Conservation (phyloP, 1,284 basidiomycete species). For the Fomitopsis pinicola region DNA sequence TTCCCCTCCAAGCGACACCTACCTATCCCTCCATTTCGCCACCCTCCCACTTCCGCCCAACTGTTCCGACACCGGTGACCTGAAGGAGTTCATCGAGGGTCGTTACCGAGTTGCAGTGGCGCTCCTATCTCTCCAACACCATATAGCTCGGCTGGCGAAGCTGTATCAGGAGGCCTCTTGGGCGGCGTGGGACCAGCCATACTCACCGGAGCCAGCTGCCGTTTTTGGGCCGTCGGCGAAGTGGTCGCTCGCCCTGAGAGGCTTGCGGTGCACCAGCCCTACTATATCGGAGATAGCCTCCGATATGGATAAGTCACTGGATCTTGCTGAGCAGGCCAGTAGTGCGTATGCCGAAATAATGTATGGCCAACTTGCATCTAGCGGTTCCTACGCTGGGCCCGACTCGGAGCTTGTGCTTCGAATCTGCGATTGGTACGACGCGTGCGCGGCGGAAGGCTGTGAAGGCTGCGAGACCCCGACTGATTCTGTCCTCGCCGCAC, state of each 20-base stretch:
- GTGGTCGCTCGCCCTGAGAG: too few species aligned
- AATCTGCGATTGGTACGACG: too few species aligned
- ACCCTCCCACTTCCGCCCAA: not conserved
- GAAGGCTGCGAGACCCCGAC: too few species aligned
- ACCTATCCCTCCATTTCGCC: not conserved
- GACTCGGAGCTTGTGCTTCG: not conserved
- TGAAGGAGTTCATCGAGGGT: not conserved
- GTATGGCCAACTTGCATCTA: not conserved
- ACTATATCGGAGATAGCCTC: too few species aligned
- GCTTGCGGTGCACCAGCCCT: not conserved
- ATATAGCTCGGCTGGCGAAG: not conserved
- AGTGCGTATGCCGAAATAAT: not conserved
- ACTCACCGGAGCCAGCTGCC: too few species aligned
- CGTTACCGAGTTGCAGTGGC: constrained; percentile 1
- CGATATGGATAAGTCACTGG: too few species aligned
- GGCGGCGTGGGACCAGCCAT: too few species aligned
- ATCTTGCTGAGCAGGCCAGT: not conserved
- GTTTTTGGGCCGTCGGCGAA: too few species aligned
- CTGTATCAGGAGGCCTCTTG: not conserved
- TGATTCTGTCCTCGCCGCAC: too few species aligned
- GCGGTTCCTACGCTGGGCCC: not conserved
- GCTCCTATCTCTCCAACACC: not conserved
- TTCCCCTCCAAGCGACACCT: not conserved
- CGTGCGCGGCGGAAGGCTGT: too few species aligned
- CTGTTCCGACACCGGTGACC: not conserved